Conservation (phyloP, 345 rosid genomes). For the Arabidopsis arenosa region DNA sequence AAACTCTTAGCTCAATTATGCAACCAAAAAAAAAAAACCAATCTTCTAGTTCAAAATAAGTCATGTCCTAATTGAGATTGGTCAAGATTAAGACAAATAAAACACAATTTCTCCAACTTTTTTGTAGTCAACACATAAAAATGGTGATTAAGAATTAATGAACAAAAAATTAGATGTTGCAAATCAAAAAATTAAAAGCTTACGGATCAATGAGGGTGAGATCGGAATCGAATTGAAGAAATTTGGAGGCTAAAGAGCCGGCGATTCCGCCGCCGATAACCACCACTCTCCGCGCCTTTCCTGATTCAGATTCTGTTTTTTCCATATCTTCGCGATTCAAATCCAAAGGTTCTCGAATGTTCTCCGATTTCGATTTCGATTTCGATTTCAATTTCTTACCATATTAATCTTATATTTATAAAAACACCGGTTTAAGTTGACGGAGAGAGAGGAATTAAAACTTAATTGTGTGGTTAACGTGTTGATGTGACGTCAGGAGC, state of each 20-base stretch:
- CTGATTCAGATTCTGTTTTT: slow-evolving; percentile 18
- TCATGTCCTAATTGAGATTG: not conserved
- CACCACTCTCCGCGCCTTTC: slow-evolving; percentile 49
- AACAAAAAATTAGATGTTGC: no score
- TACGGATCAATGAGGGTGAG: slow-evolving; percentile 76
- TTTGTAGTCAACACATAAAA: not conserved
- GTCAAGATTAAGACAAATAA: not conserved
- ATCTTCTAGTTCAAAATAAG: no score
- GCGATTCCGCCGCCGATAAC: slow-evolving; percentile 72
- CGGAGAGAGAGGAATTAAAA: not conserved
- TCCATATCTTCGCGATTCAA: slow-evolving; percentile 21
- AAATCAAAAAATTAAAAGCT: slow-evolving; percentile 23
- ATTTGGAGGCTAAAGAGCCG: slow-evolving; percentile 59
- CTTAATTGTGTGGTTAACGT: slow-evolving; percentile 17
- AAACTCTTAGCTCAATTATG: no score
- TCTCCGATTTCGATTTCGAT: not conserved
- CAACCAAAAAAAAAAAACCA: no score
- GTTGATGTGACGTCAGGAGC: slow-evolving; percentile 17
- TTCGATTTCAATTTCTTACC: not conserved
- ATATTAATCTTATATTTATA: not conserved
- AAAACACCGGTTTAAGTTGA: not conserved
- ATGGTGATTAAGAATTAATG: not conserved
- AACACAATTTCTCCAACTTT: not conserved
- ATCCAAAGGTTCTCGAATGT: not conserved
- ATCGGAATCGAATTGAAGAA: slow-evolving; percentile 63